These are phyloP conservation scores for Rhodamnia argentea DNA, from an alignment of 345 rosid genomes.

Conservation along the genomic window DNA sequence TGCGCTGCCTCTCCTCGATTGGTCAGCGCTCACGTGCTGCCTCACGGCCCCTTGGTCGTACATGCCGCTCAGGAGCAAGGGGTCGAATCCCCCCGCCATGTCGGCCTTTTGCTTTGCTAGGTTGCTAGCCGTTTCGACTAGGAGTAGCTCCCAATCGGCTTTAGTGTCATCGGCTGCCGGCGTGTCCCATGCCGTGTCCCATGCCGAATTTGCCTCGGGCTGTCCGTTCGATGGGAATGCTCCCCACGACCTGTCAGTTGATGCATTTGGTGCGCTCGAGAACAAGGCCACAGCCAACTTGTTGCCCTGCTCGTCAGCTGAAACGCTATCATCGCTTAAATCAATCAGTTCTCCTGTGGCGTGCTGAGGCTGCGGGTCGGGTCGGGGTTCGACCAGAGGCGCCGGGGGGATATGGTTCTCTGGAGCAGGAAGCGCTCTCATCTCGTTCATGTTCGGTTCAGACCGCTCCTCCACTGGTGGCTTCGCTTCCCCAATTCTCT, in stretches of 20 bases:
- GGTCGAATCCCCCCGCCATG: slow-evolving; percentile 60
- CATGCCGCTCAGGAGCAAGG: slow-evolving; percentile 61
- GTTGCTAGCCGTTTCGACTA: slow-evolving; percentile 71
- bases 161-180: slow-evolving; percentile 71
- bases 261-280: slow-evolving; percentile 28
- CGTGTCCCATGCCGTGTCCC: slow-evolving; percentile 55
- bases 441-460: slow-evolving; percentile 46
- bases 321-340: slow-evolving; percentile 44
- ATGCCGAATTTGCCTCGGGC: slow-evolving; percentile 38
- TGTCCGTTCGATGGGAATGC: slow-evolving; percentile 52
- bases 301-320: slow-evolving; percentile 79
- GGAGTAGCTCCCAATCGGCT: slow-evolving; percentile 83
- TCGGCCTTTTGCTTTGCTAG: slow-evolving; percentile 55
- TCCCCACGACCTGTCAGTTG: slow-evolving; percentile 65
- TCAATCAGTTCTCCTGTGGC: slow-evolving; percentile 54
- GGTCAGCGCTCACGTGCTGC: slow-evolving; percentile 52
- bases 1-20: slow-evolving; percentile 58
- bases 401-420: slow-evolving; percentile 3
- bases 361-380: slow-evolving; percentile 27
- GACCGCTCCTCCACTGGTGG: slow-evolving; percentile 28
- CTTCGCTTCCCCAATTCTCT: slow-evolving; percentile 21
- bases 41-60: slow-evolving; percentile 75
- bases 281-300: slow-evolving; percentile 74
- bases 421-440: slow-evolving; percentile 71
- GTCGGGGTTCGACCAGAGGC: slow-evolving; percentile 52